Evolutionary conservation across 306 rosid species (phyloP).

Genomic region (Sicyos edulis): DNA sequence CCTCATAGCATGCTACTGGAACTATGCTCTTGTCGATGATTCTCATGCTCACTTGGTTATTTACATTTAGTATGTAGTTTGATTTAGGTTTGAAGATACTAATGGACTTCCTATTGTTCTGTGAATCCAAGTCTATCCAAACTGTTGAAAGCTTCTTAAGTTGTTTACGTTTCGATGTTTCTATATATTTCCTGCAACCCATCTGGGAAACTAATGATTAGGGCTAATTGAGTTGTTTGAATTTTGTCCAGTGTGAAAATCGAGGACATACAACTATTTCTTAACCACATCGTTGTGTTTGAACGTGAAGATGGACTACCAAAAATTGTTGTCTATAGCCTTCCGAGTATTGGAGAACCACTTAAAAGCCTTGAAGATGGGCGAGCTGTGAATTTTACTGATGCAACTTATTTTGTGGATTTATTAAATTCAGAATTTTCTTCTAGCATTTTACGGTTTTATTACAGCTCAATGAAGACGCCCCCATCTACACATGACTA

Average conservation of each 20-base stretch:
- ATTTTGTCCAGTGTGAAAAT: conserved; percentile 62
- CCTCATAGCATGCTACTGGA: no score
- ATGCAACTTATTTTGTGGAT: conserved; percentile 65
- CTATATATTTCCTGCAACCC: no score
- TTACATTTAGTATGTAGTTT: background rate
- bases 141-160: background rate
- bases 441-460: conserved; percentile 62
- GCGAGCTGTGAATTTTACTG: conserved; percentile 50
- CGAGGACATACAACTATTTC: conserved; percentile 72
- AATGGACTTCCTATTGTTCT: background rate
- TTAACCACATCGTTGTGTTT: conserved; percentile 52
- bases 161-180: background rate
- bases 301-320: conserved; percentile 84
- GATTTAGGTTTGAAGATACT: conserved; percentile 1
- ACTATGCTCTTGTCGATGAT: no score
- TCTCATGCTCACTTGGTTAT: background rate
- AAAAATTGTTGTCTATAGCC: conserved; percentile 56
- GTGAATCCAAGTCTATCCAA: background rate
- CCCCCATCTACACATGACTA: conserved; percentile 77
- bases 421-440: conserved; percentile 53
- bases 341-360: conserved; percentile 62
- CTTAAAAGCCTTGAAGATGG: conserved; percentile 55
- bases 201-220: background rate
- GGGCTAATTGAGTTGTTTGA: conserved; percentile 28
- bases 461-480: conserved; percentile 79